Evolutionary conservation across 257 asterid genomes (phyloP).

Genomic region (Lithospermum erythrorhizon): DNA sequence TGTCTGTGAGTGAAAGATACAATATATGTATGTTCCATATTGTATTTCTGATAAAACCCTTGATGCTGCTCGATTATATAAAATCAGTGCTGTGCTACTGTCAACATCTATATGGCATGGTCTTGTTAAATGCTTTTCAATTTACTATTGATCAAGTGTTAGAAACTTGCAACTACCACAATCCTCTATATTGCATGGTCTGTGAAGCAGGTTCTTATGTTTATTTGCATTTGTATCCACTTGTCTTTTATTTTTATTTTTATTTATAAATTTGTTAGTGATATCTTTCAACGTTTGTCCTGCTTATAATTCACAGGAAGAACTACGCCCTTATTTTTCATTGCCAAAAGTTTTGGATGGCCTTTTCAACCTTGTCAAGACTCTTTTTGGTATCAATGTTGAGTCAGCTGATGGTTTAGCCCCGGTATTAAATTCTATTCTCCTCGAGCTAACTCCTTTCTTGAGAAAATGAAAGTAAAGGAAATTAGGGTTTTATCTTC

Average conservation of each 20-base stretch:
- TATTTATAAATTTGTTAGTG: neutral
- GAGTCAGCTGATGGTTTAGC: conserved; percentile 87
- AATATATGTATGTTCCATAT: no score
- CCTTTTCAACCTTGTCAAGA: conserved; percentile 72
- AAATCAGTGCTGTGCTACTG: neutral
- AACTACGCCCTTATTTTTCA: conserved; percentile 90
- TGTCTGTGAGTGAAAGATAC: neutral
- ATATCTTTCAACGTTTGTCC: neutral
- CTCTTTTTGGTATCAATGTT: conserved; percentile 56
- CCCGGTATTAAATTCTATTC: conserved; percentile 42
- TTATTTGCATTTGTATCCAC: neutral
- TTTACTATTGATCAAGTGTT: no score
- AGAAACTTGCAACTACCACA: neutral
- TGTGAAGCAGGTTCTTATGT: neutral
- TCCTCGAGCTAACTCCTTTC: neutral
- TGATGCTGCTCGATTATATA: neutral
- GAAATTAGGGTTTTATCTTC: neutral
- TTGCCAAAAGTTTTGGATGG: conserved; percentile 96
- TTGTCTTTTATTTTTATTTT: no score
- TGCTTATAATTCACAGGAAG: conserved; percentile 55
- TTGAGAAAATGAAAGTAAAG: neutral
- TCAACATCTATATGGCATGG: neutral
- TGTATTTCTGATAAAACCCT: neutral
- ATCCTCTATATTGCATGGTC: neutral
- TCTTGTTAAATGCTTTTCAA: neutral